Percentiles rank a stretch among this genome's conserved stretches.
phyloP scores from a whole-genome alignment of 768 basidiomycete genomes.

The Lanmaoa rubissima region DNA sequence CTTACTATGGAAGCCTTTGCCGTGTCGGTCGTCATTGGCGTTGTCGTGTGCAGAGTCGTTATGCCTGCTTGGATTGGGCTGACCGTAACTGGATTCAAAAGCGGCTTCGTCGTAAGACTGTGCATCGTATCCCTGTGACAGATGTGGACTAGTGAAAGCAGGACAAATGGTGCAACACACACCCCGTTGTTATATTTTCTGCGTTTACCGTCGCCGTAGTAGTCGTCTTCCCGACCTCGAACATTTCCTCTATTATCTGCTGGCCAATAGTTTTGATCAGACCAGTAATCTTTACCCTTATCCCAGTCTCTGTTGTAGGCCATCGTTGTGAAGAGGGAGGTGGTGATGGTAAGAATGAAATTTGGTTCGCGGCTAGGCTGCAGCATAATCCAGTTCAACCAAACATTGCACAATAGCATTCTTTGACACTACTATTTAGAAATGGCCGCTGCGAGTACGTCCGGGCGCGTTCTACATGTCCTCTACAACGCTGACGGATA shows the following conservation, averaged over 20 bases:
- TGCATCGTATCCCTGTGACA: constrained; percentile 49
- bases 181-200: constrained; percentile 80
- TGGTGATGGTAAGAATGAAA: constrained; percentile 25
- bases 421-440: constrained; percentile 28
- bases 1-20: constrained; percentile 49
- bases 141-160: constrained; percentile 6
- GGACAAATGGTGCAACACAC: constrained; percentile 25
- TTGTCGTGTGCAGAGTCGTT: constrained; percentile 42
- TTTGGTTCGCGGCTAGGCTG: neutral
- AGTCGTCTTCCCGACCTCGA: constrained; percentile 67
- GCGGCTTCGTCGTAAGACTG: constrained; percentile 49
- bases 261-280: constrained; percentile 44
- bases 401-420: constrained; percentile 33
- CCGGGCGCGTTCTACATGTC: neutral
- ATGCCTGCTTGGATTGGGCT: constrained; percentile 30
- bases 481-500: constrained; percentile 12
- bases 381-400: constrained; percentile 11
- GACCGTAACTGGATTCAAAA: constrained; percentile 35
- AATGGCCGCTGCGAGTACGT: constrained; percentile 72
- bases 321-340: constrained; percentile 40
- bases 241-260: constrained; percentile 37
- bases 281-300: constrained; percentile 66
- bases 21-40: constrained; percentile 49
- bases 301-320: constrained; percentile 87
- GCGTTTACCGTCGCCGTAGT: constrained; percentile 68